Base-by-base conservation (phyloP, 306 rosid genomes). In the Sophora flavescens region DNA sequence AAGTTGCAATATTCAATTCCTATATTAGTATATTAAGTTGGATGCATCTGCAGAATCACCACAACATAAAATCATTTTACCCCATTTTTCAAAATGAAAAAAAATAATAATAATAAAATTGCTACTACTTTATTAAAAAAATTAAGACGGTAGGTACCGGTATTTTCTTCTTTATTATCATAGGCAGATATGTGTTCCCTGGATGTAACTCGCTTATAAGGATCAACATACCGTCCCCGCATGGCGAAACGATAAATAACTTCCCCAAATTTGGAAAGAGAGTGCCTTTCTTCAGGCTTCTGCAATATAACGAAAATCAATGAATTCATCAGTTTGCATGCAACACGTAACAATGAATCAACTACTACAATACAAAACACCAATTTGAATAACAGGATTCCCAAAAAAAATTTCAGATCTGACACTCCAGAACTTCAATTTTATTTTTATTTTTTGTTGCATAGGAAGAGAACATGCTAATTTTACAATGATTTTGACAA, bases 181-280 rank as follows among this genome's bases (percentile, higher is more conserved):
- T 58, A 44, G 42, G 58, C 63, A 80, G 44, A 38, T 18, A 53
- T 3, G 35, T 74, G 63, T n/a, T 88, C 92, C 84, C 33, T 88
- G 7, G 81, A 60, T 6, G 72, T 44, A 17, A 50, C 85, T 36
- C 93, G 86, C 83, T 86, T 75, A 58, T 75, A 50, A 33, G 63
- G 79, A 62, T 75, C 77, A 71, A 51, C 48, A 68, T 72, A 76
- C 50, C 90, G 86, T 65, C 93, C 93, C 74, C 90, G 70, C 93
- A 88, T 86, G 39, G 75, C 84, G 63, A 68, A 80, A 62, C 11
- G 69, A 35, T 54, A 15, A 16, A 81, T 63, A 51, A 78, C 79
- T 54, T 79, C 41, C 79, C 83, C 76, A 12, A 76, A 28, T 11
- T 16, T 60, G 0, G 66, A 54, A 77, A 56, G 53, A 71, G 78